Base-by-base conservation (phyloP, 371 early-diverging fungal species). In the Zancudomyces culisetae region DNA sequence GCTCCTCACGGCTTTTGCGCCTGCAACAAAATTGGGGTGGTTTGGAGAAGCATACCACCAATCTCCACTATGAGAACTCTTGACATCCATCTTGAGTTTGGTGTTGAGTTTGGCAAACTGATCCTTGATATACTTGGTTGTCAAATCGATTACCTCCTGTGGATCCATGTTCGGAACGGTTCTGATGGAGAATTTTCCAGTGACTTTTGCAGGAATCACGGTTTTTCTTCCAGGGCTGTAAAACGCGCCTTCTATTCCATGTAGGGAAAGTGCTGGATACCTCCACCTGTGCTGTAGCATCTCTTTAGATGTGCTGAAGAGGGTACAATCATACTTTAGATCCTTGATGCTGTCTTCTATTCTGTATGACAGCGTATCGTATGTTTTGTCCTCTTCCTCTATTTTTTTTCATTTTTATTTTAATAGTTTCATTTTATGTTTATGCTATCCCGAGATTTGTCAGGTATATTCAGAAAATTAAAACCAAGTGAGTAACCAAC, bases 191-290 rank as follows among this genome's bases (percentile, higher is more conserved):
- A 95, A 93, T 75, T 93, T 97, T 65, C 97, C 97, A 50, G 79
- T 78, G 40, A 93, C 94, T 60, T 81, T 80, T 45, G 92, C 87
- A 24, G 97, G 97, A 58, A 97, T 90, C 19, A 97, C 97, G 13
- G 97, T 97, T 77, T 97, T 94, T 63, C 79, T 83, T 54, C 95
- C 93, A 19, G 91, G 70, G 30, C 80, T 78, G 62, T 86, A 89
- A 71, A 92, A 93, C 1, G 93, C 94, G 54, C 95, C 95, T 70
- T 96, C 93, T 55, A 93, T 77, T 58, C 97, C 97, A 72, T 97
- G 97, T 35, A 97, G 71, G 15, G 90, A 88, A 42, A 94, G 78
- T 41, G 95, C 87, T 23, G 95, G 97, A 75, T 75, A 85, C 51
- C 97, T 77, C 97, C 95, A 93, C 60, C 86, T 52, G 19, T 26